Conservation (phyloP, 768 basidiomycete species). For the Kwoniella sp. region DNA sequence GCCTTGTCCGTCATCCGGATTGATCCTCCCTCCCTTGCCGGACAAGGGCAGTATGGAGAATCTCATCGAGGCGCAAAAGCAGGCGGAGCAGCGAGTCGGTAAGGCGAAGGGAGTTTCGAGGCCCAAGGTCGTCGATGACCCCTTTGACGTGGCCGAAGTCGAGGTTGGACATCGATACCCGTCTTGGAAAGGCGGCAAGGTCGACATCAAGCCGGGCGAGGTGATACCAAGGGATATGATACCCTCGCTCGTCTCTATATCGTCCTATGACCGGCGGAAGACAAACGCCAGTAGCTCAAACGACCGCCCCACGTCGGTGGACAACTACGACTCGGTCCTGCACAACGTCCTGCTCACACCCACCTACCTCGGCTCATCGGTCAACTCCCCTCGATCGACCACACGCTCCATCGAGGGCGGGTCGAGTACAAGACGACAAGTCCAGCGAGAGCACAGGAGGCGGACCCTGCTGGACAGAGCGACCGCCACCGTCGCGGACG, state of each 20-base stretch:
- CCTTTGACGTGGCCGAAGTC: slow-evolving; percentile 31
- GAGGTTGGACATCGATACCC: slow-evolving; percentile 40
- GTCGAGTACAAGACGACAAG: neutral
- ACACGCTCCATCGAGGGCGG: slow-evolving; percentile 1
- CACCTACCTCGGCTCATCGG: slow-evolving; percentile 28
- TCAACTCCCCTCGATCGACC: neutral
- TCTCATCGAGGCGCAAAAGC: slow-evolving; percentile 3
- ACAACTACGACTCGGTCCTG: slow-evolving; percentile 39
- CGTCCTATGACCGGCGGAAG: neutral
- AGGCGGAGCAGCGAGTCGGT: too few relatives aligned
- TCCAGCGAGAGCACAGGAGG: slow-evolving; percentile 2
- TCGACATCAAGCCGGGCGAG: slow-evolving; percentile 37
- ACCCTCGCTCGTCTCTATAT: slow-evolving; percentile 4
- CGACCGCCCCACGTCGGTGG: neutral
- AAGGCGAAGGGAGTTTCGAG: slow-evolving; percentile 4
- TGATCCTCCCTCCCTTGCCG: neutral
- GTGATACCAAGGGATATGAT: slow-evolving; percentile 23
- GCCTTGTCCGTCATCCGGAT: neutral
- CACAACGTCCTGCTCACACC: slow-evolving; percentile 41
- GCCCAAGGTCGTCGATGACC: slow-evolving; percentile 18
- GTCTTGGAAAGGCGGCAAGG: slow-evolving; percentile 41
- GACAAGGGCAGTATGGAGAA: neutral
- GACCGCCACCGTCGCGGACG: slow-evolving; percentile 5
- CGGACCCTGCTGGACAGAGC: slow-evolving; percentile 26
- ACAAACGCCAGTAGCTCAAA: neutral